Evolutionary conservation across 225 moss, liverwort and hornwort species (phyloP), one percentile per base, ranked within the genome.

Genomic region (Physcomitrellopsis africana): DNA sequence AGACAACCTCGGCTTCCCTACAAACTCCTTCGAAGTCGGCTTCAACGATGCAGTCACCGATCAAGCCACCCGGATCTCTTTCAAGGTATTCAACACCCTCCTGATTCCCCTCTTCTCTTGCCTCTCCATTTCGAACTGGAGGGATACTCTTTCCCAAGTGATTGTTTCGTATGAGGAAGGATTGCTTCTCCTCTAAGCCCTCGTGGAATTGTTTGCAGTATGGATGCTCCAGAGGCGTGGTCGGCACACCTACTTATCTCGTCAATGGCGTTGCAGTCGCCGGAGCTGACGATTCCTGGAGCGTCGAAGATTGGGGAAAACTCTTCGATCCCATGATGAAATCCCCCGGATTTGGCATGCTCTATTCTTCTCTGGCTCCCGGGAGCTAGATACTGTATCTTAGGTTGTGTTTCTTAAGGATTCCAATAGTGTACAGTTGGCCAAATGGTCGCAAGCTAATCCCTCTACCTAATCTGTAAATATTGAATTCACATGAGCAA

Each of bases 221-320:
- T 80, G 99, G 91, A 84, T 93, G 92, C 80, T 89, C 99, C 37
- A 86, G 99, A 76, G 90, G 87, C 67, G 95, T 99, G 37, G 95
- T 93, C 0, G 78, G 84, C 51, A 99, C 99, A 22, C 99, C 99
- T 0, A 83, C 80, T 8, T 99, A 85, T 68, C 85, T 95, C 0
- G 89, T 99, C 62, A 99, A 99, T 59, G 99, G 99, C 10, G 89
- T 99, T 49, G 67, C 63, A 20, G 70, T 86, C 19, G 76, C 59
- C 3, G 90, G 85, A 73, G 99, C 95, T 2, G 95, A 99, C 29
- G 93, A 95, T 51, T 85, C 85, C 19, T 99, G 99, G 99, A 93
- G 82, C 74, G 76, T 76, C 22, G 68, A 83, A 22, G 72, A 89
- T 15, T 99, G 99, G 99, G 76, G 52, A 51, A 88, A 93, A 69